Evolutionary conservation across 2,329 filamentous ascomycete species (phyloP), one percentile per base, ranked within the genome.

Genomic region (Penicillium olsonii): DNA sequence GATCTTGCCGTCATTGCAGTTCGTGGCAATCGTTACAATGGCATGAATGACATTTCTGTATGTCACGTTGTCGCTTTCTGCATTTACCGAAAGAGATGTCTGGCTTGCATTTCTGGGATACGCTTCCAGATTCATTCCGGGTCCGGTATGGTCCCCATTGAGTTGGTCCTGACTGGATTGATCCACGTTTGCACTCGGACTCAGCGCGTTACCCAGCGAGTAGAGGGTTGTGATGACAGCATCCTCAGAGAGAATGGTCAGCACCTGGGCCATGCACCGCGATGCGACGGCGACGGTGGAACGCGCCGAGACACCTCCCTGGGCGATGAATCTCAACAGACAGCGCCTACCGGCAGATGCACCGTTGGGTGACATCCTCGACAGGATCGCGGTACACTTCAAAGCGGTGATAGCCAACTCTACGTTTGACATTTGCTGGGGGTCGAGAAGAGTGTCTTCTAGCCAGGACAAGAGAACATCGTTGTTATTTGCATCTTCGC

Each of bases 171-270:
- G 69, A 51, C 68, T 62, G 20, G 59, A 52, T 45, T 77, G 77
- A 24, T 84, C 81, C 27, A 75, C 63, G 15, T 72, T 74, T 6
- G 80, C 78, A 39, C 82, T 84, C 5, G 90, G 86, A 60, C 91
- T 96, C 12, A 99, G 78, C 4, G 96, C 87, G 66, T 99, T 99
- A 17, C 94, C 94, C n/a, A 99, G 79, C 0, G 91, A 94, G 72
- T 99, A 99, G 9, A 99, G 77, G 1, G 92, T 97, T 5, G 92
- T 95, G 58, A 99, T 97, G 29, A 96, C 83, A 29, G 91, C 87
- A 75, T 99, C 94, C 61, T 95, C 88, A 1, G 94, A 95, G 11
- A 97, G 79, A 62, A 87, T 80, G 59, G 86, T 87, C 47, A 99
- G 76, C 15, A 95, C 84, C 57, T 86, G 87, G 2, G 92, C 91